These are phyloP conservation scores for Curvularia sp. DNA, from an alignment of 2,329 filamentous ascomycete species.

Conservation along the genomic window DNA sequence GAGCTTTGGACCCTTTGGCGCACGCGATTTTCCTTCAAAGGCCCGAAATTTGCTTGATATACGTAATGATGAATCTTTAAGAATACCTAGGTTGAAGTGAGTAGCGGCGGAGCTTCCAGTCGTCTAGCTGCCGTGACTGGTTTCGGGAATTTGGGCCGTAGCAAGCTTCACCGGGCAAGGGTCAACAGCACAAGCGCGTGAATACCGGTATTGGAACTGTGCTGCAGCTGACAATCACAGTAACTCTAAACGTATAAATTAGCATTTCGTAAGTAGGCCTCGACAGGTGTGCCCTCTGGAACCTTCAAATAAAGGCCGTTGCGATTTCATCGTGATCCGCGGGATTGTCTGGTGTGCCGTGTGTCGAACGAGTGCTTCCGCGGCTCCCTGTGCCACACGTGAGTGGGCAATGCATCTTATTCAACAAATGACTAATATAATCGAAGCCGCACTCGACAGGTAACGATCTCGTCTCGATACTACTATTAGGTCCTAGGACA, in stretches of 20 bases:
- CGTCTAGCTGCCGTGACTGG: conserved; percentile 10
- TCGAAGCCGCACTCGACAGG: conserved; percentile 7
- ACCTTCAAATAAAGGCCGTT: conserved; percentile 7
- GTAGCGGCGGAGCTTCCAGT: conserved; percentile 3
- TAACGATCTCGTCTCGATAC: conserved; percentile 3
- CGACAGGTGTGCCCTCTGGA: not conserved
- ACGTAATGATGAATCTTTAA: conserved; percentile 2
- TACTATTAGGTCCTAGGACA: conserved; percentile 3
- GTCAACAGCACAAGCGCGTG: conserved; percentile 11
- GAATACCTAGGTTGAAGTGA: conserved; percentile 2
- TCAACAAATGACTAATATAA: conserved; percentile 15
- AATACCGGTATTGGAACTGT: conserved; percentile 5
- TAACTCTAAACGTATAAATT: conserved; percentile 4
- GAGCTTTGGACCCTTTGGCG: not conserved
- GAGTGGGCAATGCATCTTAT: conserved; percentile 7
- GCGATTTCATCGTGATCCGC: conserved; percentile 7
- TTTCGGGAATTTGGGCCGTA: conserved; percentile 14
- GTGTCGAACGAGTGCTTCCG: conserved; percentile 5
- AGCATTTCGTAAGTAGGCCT: conserved; percentile 4
- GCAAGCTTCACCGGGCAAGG: conserved; percentile 11
- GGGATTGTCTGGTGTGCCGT: conserved; percentile 3
- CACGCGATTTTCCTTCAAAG: not conserved
- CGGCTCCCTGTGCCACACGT: conserved; percentile 8
- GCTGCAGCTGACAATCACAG: conserved; percentile 4
- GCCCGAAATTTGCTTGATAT: not conserved